phyloP scores from a whole-genome alignment of 306 rosid species.

The Castanea sativa region DNA sequence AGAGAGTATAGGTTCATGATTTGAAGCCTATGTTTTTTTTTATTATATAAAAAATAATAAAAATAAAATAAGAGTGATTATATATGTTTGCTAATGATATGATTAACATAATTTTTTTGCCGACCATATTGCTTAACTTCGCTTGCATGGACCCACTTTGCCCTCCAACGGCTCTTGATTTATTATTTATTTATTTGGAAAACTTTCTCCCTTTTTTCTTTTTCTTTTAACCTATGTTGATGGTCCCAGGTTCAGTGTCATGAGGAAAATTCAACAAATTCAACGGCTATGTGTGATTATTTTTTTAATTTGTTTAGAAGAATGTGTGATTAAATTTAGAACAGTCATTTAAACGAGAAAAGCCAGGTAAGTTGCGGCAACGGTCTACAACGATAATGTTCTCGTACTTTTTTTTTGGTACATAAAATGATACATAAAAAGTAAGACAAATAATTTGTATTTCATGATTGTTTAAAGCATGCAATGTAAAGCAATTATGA shows the following conservation, averaged over 20 bases:
- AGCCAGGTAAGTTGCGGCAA: neutral
- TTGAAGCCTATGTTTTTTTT: neutral
- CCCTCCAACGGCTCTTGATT: conserved; percentile 44
- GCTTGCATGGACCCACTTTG: conserved; percentile 61
- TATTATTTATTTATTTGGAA: neutral
- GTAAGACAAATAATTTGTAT: no score
- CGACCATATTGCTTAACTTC: conserved; percentile 65
- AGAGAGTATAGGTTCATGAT: conserved; percentile 27
- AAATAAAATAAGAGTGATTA: neutral
- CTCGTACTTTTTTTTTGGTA: no score
- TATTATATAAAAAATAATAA: neutral
- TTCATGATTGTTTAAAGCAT: no score
- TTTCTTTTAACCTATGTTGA: neutral
- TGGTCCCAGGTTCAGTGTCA: conserved; percentile 20
- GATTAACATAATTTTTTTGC: conserved; percentile 40
- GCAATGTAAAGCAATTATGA: no score
- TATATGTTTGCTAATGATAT: conserved; percentile 15
- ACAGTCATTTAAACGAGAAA: neutral
- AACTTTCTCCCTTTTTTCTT: neutral
- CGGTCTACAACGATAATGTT: neutral
- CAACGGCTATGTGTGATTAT: conserved; percentile 31
- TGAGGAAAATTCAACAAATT: conserved; percentile 8
- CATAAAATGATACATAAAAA: no score
- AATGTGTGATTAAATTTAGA: neutral
- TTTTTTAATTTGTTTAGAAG: no score